A percentile compares a stretch with the other conserved stretches of the same genome.
Evolutionary conservation across 2,329 filamentous ascomycete species (phyloP).

Genomic region (Pestalotiopsis sp.): DNA sequence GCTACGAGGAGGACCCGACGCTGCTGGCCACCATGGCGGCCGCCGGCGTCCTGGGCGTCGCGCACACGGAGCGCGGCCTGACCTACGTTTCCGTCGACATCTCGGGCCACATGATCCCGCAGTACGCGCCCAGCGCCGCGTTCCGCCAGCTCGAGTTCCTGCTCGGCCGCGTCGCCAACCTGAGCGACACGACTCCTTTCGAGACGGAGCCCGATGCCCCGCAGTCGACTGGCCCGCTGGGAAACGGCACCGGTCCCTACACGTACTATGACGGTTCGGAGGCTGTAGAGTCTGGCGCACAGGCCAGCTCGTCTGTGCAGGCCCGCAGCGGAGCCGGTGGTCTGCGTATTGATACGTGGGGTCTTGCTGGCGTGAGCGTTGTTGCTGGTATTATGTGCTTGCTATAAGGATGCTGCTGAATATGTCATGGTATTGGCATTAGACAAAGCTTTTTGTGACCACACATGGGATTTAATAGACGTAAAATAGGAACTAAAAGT

Average conservation of each 20-base stretch:
- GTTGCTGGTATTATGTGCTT: background rate
- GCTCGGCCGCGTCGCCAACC: conserved; percentile 62
- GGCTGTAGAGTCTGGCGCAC: background rate
- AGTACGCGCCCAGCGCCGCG: conserved; percentile 67
- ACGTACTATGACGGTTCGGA: conserved; percentile 11
- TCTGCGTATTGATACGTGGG: background rate
- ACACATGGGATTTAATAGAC: background rate
- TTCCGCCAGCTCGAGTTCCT: conserved; percentile 76
- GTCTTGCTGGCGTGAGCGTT: background rate
- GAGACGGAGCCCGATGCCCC: conserved; percentile 24
- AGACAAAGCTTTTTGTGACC: background rate
- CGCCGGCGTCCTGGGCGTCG: conserved; percentile 67
- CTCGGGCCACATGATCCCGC: conserved; percentile 67
- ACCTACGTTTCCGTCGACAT: conserved; percentile 59
- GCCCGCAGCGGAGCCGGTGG: background rate
- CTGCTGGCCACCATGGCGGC: conserved; percentile 49
- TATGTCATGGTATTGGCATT: background rate
- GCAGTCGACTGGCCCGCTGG: conserved; percentile 24
- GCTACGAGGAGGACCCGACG: conserved; percentile 19
- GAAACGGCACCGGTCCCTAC: conserved; percentile 28
- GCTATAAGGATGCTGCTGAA: background rate
- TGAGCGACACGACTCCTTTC: conserved; percentile 28
- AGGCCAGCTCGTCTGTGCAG: background rate
- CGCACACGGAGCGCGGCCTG: conserved; percentile 72
- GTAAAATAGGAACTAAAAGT: no score